These are phyloP conservation scores for Zygosaccharomyces pseudobailii DNA, from an alignment of 1,139 yeast species.

Conservation along the genomic window DNA sequence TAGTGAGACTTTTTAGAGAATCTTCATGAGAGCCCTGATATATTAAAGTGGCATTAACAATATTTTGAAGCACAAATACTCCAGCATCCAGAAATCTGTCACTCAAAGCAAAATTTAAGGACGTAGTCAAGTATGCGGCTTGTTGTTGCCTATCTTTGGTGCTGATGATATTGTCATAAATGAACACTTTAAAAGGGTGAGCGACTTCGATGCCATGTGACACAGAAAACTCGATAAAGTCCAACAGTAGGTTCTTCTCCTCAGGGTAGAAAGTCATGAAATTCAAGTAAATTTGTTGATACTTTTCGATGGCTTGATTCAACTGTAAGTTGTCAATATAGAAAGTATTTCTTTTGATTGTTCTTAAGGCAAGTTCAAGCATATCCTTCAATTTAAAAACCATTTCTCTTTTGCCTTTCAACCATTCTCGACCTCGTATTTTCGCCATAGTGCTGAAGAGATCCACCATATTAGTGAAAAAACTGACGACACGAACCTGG, in stretches of 20 bases:
- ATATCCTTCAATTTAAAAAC: constrained; percentile 28
- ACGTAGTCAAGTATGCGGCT: constrained; percentile 47
- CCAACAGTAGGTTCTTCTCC: constrained; percentile 42
- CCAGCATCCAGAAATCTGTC: constrained; percentile 49
- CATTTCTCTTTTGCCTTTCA: constrained; percentile 46
- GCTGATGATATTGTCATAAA: constrained; percentile 54
- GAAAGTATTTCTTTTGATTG: constrained; percentile 26
- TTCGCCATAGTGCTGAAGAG: constrained; percentile 50
- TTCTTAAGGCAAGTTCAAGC: constrained; percentile 24
- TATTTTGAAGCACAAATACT: constrained; percentile 55
- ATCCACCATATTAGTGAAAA: constrained; percentile 62
- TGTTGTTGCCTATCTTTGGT: constrained; percentile 46
- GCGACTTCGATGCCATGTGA: constrained; percentile 34
- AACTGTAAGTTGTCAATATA: constrained; percentile 55
- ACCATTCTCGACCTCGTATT: constrained; percentile 57
- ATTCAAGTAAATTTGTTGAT: constrained; percentile 52
- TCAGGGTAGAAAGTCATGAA: constrained; percentile 40
- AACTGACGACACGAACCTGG: constrained; percentile 34
- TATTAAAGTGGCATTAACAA: constrained; percentile 63
- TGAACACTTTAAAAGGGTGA: constrained; percentile 48
- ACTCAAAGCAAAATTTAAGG: constrained; percentile 47
- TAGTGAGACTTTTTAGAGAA: constrained; percentile 47
- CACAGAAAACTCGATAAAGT: constrained; percentile 37
- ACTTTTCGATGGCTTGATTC: constrained; percentile 62
- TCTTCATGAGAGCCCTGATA: constrained; percentile 55